Conservation (phyloP, 805 yeast species). For the Phaffomyces opuntiae region DNA sequence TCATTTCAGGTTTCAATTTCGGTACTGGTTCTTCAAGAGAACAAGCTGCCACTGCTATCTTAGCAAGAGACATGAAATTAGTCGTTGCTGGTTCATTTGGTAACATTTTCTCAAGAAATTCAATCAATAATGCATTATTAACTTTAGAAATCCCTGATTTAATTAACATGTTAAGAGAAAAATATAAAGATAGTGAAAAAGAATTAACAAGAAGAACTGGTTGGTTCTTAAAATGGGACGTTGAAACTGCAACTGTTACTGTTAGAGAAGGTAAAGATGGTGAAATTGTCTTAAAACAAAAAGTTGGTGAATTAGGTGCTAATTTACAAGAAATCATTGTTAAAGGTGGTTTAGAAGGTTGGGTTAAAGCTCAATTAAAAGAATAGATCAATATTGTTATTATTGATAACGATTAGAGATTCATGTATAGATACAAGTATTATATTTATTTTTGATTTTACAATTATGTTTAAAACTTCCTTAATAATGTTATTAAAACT, state of each 20-base stretch:
- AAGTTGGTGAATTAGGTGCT: constrained; percentile 93
- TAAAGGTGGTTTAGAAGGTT: constrained; percentile 95
- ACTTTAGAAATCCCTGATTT: constrained; percentile 91
- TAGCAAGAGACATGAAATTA: constrained; percentile 87
- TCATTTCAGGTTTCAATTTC: constrained; percentile 88
- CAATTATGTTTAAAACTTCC: background rate
- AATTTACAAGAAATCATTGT: constrained; percentile 95
- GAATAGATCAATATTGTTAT: background rate
- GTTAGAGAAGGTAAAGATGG: constrained; percentile 58
- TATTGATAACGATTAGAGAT: no score
- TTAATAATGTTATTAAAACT: background rate
- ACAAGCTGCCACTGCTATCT: constrained; percentile 97
- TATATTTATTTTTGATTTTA: background rate
- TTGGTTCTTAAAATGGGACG: constrained; percentile 90
- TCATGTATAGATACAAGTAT: background rate
- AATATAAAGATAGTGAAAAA: constrained; percentile 43
- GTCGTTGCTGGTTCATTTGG: constrained; percentile 98
- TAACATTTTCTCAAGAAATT: constrained; percentile 91
- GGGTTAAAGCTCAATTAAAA: constrained; percentile 77
- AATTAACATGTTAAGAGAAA: constrained; percentile 67
- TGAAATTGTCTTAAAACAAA: constrained; percentile 63
- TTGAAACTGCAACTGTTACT: constrained; percentile 70
- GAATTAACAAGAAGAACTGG: constrained; percentile 94
- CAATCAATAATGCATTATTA: constrained; percentile 91
- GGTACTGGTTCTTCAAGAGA: constrained; percentile 99